phyloP scores from a whole-genome alignment of 2,329 filamentous ascomycete genomes.

The Ascochyta lentis region DNA sequence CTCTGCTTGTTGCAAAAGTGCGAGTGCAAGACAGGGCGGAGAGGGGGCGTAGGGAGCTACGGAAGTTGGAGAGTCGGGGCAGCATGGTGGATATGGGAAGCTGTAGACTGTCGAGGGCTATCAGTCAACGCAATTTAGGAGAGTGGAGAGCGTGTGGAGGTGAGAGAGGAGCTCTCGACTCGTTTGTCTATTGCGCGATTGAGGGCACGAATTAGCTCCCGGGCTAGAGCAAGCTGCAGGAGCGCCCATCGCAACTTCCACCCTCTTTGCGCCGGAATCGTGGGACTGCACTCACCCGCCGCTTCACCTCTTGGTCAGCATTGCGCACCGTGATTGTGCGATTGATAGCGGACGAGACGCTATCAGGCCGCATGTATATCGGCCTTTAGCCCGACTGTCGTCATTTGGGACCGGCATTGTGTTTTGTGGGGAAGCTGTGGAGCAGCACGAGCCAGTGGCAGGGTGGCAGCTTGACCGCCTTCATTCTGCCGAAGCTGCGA shows the following conservation, averaged over 20 bases:
- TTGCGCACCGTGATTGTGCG: not conserved
- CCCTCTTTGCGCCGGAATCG: not conserved
- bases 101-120: conserved; percentile 20
- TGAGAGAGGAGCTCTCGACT: conserved; percentile 13
- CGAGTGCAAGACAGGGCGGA: conserved; percentile 20
- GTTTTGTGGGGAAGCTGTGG: conserved; percentile 17
- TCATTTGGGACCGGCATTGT: conserved; percentile 15
- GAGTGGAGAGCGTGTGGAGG: conserved; percentile 4
- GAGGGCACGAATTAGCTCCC: conserved; percentile 30
- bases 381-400: conserved; percentile 13
- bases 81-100: conserved; percentile 36
- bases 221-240: conserved; percentile 10
- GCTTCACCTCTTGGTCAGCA: not conserved
- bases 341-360: not conserved
- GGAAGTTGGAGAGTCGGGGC: conserved; percentile 10
- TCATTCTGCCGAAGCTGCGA: conserved; percentile 9
- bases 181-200: conserved; percentile 9
- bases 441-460: conserved; percentile 10
- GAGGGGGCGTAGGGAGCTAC: conserved; percentile 32
- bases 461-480: conserved; percentile 20
- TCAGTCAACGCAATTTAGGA: conserved; percentile 2
- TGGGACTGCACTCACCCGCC: conserved; percentile 10
- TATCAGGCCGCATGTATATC: conserved; percentile 6
- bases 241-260: conserved; percentile 8
- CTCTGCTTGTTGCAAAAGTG: conserved; percentile 24